Evolutionary conservation across 495 filamentous ascomycete species (phyloP).

Genomic region (Baudoinia panamericana): DNA sequence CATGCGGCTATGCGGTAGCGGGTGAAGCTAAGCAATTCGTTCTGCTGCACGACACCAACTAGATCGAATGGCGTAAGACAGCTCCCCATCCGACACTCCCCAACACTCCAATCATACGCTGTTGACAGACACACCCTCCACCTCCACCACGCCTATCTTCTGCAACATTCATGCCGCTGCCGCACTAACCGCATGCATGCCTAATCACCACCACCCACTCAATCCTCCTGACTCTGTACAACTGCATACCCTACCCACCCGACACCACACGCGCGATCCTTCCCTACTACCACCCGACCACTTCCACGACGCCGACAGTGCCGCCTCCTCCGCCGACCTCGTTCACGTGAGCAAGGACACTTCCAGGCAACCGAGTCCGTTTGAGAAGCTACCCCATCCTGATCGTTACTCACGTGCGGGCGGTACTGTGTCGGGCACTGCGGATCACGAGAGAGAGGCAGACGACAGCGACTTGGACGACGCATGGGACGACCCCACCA

Average conservation of each 20-base stretch:
- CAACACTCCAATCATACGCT: too few relatives aligned
- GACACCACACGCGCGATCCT: not conserved
- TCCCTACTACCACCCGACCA: slow-evolving; percentile 10
- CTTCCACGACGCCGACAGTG: slow-evolving; percentile 6
- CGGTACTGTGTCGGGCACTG: too few relatives aligned
- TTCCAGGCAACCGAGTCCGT: slow-evolving; percentile 11
- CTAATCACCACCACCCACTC: slow-evolving; percentile 11
- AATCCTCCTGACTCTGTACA: slow-evolving; percentile 10
- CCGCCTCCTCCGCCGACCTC: slow-evolving; percentile 11
- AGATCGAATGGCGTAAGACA: too few relatives aligned
- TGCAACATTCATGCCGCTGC: too few relatives aligned
- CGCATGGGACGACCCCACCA: slow-evolving; percentile 9
- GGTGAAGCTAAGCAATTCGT: too few relatives aligned
- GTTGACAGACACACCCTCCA: too few relatives aligned
- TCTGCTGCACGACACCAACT: too few relatives aligned
- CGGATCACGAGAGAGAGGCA: too few relatives aligned
- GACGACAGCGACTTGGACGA: slow-evolving; percentile 8
- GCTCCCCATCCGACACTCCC: too few relatives aligned
- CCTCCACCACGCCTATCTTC: too few relatives aligned
- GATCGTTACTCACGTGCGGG: not conserved
- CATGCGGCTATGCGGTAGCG: too few relatives aligned
- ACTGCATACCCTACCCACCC: not conserved
- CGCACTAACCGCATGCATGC: slow-evolving; percentile 21
- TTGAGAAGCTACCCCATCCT: slow-evolving; percentile 7
- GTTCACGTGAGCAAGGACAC: slow-evolving; percentile 18